Evolutionary conservation across 2,329 filamentous ascomycete species (phyloP), one percentile per base, ranked within the genome.

Genomic region (Penicillium rolfsii): DNA sequence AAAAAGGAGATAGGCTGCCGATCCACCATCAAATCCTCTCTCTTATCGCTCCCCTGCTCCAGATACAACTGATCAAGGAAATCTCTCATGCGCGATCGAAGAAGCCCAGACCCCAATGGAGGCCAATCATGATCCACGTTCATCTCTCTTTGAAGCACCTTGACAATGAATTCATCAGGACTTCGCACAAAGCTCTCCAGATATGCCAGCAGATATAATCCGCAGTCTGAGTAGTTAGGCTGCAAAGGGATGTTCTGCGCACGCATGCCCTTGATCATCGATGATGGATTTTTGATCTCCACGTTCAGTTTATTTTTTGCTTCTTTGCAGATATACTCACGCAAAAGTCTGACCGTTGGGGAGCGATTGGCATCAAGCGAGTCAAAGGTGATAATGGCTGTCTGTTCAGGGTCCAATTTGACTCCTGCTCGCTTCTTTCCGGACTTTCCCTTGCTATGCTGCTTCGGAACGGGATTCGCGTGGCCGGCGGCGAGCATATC

Each of bases 211-310:
- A 98, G 80, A 68, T 90, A 99, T 0, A 97, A 80, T 8, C 95
- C 95, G 70, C 95, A 99, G 73, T 99, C 95, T 63, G 86, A 93
- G 67, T 84, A 90, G 71, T 99, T 98, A 52, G 86, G 79, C 74
- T 99, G 95, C 62, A 85, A 79, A 0, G 95, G 94, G 14, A 97
- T 89, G 7, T 84, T 82, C 61, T 85, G 89, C 4, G 91, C 91
- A 41, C 87, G 92, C 81, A 91, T 87, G 4, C 85, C 86, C 63
- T 81, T 80, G 57, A 86, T 76, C n/a, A 2, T 38, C 38, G 11
- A 77, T 68, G 5, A 73, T 75, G n/a, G 75, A 72, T 11, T 81
- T 73, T 80, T 73, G 14, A 84, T 78, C 5, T 79, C 73, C 63
- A 84, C 76, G 14, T 76, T 72, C n/a, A 80, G 81, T 70, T 87